These are phyloP conservation scores for Trametes versicolor DNA, from an alignment of 1,284 basidiomycete genomes.

Conservation along the genomic window DNA sequence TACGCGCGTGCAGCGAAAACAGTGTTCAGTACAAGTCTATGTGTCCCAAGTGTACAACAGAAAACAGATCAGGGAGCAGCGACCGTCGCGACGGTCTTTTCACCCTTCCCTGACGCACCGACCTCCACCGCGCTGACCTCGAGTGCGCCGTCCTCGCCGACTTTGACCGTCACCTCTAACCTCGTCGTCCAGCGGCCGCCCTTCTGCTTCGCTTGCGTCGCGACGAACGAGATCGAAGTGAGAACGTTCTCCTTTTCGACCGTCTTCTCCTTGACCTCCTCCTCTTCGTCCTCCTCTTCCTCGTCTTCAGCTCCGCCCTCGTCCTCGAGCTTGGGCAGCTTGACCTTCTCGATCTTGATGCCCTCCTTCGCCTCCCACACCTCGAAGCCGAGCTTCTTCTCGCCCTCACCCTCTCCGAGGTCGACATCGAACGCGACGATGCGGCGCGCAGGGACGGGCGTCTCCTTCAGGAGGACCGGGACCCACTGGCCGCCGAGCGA, in stretches of 20 bases:
- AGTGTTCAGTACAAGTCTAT: conserved; percentile 19
- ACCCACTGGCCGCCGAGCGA: conserved; percentile 71
- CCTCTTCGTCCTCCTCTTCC: conserved; percentile 54
- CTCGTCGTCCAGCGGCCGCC: conserved; percentile 61
- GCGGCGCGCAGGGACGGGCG: conserved; percentile 83
- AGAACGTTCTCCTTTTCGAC: conserved; percentile 71
- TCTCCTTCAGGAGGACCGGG: conserved; percentile 75
- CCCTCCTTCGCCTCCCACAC: conserved; percentile 90
- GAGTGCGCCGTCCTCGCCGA: conserved; percentile 63
- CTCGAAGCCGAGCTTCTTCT: conserved; percentile 74
- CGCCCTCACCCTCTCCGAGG: conserved; percentile 57
- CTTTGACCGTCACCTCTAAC: conserved; percentile 72
- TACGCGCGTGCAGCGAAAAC: not conserved
- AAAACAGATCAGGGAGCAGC: conserved; percentile 30
- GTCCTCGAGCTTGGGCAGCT: conserved; percentile 57
- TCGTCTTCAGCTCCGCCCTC: conserved; percentile 64
- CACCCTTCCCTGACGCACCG: conserved; percentile 50
- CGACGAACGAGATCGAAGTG: conserved; percentile 62
- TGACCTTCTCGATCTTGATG: conserved; percentile 79
- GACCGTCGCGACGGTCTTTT: conserved; percentile 40
- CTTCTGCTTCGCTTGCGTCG: conserved; percentile 59
- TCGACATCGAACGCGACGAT: conserved; percentile 77
- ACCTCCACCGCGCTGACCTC: conserved; percentile 59
- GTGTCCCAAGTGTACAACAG: conserved; percentile 9
- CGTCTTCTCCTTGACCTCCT: conserved; percentile 74